Evolutionary conservation across 768 basidiomycete species (phyloP), one percentile per base, ranked within the genome.

Genomic region (Boletus tomentosulus): DNA sequence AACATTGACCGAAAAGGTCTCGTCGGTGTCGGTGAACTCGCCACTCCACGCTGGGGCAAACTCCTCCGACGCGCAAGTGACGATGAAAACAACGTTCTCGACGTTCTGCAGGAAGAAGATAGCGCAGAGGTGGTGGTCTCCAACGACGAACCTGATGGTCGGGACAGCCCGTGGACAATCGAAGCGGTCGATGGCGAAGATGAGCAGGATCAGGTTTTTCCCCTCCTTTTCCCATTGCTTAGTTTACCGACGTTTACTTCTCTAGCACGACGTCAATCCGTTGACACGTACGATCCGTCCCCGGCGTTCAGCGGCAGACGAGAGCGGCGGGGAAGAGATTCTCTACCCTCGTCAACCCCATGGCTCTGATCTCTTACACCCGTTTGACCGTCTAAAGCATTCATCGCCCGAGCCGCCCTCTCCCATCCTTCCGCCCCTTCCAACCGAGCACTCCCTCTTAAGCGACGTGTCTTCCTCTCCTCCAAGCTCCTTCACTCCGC

Each of bases 31-130:
- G 97, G 97, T 35, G 97, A 99, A 72, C 82, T 98, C 31, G 77
- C 93, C 19, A 99, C 97, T n/a, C 97, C 97, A 46, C 82, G 94
- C 56, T 99, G 94, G 95, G 80, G 80, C 55, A 81, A 81, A 65
- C 77, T 79, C 46, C 70, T 74, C 34, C 68, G 70, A 59, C 77
- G 69, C 49, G 68, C 72, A 22, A 39, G 27, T 27, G 79, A 79
- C 54, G 77, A 78, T 37, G 71, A 78, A 5, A 68, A 76, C 28
- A 56, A 72, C 5, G 62, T 74, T 24, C 71, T 72, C 16, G 50
- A 58, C 43, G 19, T 67, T 34, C 59, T 65, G 4, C 54, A 58
- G 22, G 68, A 73, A 37, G 71, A 74, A 47, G 67, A 73, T 37
- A 57, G 48, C 10, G 54, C 68, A 3, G 70, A 75, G 42, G 42